Base-by-base conservation (phyloP, 176 grass and related monocot genomes). In the Urochloa ruziziensis region DNA sequence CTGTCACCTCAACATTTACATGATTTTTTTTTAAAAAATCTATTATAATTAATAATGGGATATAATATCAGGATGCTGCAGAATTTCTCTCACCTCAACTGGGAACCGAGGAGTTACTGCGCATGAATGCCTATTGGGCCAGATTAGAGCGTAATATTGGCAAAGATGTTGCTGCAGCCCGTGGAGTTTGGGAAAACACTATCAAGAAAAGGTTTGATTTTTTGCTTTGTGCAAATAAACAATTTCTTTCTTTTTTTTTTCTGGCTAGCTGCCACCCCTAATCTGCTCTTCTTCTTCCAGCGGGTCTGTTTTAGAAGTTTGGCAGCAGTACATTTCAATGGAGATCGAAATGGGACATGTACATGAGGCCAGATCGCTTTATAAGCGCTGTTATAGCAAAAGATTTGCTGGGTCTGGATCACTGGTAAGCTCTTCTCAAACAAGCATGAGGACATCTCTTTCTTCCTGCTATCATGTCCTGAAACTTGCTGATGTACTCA, bases 311-410 rank as follows among this genome's bases (percentile, higher is more conserved):
- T 80, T 99, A 73, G 93, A 92, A 88, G 75, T 93, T 68, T 96
- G 93, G 84, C 80, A 89, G 76, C 88, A 87, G 24, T 99, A 96
- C 66, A 96, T 99, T 73, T 57, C 80, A 75, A 96, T 99, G 96
- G 93, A 96, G 84, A 76, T 90, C 56, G 78, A 84, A 68, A 83
- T 87, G 80, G 96, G 85, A 66, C 80, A 96, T 58, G 71, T 90
- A 85, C 86, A 92, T 71, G 96, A 94, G 65, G 91, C 96, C 54
- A 89, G 96, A 70, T 87, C 89, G 43, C 92, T 99, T 83, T 99
- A 99, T 79, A 95, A 92, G 85, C 94, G 87, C 58, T 99, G 93
- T 67, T 99, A 99, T 81, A 88, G 79, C 82, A 99, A 92, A 84
- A 96, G 78, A 25, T 94, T 99, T 78, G 21, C 80, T 34, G 93